These are phyloP conservation scores for Paracoccidioides brasiliensis DNA, from an alignment of 2,329 filamentous ascomycete genomes.

Conservation along the genomic window DNA sequence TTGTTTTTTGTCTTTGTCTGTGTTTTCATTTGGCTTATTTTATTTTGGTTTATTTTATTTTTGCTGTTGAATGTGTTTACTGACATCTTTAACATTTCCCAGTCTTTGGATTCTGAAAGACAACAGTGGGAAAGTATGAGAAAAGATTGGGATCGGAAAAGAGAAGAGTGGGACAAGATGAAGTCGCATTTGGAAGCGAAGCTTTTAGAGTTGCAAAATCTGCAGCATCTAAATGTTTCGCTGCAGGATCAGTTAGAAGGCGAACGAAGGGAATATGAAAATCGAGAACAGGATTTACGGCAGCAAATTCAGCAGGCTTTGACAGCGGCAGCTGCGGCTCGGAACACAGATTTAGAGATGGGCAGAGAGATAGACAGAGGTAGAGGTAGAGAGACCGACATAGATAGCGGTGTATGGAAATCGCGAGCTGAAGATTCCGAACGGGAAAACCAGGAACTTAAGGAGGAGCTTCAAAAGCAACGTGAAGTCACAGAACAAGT, in stretches of 20 bases:
- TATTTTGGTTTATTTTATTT: not conserved
- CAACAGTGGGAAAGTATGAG: slow-evolving; percentile 52
- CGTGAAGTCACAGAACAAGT: slow-evolving; percentile 78
- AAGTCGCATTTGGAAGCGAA: slow-evolving; percentile 58
- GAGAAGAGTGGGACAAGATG: slow-evolving; percentile 46
- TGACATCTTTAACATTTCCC: slow-evolving; percentile 6
- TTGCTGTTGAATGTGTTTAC: slow-evolving; percentile 1
- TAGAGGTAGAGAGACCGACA: slow-evolving; percentile 1
- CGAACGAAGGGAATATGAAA: slow-evolving; percentile 54
- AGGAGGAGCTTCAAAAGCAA: slow-evolving; percentile 55
- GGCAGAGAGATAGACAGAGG: too few species aligned
- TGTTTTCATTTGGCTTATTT: slow-evolving; percentile 1
- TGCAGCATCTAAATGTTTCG: slow-evolving; percentile 65
- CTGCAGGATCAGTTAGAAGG: slow-evolving; percentile 67
- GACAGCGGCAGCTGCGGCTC: not conserved
- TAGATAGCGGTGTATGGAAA: slow-evolving; percentile 43
- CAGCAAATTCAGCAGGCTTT: slow-evolving; percentile 42
- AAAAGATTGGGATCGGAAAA: slow-evolving; percentile 46
- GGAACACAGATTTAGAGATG: too few species aligned
- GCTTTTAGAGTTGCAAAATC: slow-evolving; percentile 56
- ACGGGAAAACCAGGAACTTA: slow-evolving; percentile 52
- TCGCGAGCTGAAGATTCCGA: slow-evolving; percentile 46
- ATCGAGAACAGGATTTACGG: slow-evolving; percentile 49
- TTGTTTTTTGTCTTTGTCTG: not conserved
- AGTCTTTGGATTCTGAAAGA: slow-evolving; percentile 48